Conservation (phyloP, 2,329 filamentous ascomycete species). For the Mycosphaerella sp. region DNA sequence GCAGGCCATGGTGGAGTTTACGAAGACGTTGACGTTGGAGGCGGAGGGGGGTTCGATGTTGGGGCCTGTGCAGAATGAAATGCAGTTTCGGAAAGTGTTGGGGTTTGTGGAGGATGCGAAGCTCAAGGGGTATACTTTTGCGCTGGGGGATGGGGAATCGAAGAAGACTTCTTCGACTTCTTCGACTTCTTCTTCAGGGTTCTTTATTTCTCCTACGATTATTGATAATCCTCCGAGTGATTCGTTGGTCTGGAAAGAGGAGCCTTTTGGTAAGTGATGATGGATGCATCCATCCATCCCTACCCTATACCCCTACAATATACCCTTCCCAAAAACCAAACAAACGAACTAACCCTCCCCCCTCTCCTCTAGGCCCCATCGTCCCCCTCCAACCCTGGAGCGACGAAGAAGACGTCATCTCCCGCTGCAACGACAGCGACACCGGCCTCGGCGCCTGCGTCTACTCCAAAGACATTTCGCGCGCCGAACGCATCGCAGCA, state of each 20-base stretch:
- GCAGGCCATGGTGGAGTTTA: conserved; percentile 69
- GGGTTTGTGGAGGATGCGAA: conserved; percentile 65
- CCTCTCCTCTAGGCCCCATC: conserved; percentile 61
- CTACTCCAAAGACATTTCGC: conserved; percentile 79
- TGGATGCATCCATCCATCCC: no score
- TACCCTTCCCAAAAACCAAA: no score
- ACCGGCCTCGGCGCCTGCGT: conserved; percentile 89
- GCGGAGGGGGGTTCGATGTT: conserved; percentile 38
- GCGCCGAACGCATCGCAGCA: conserved; percentile 68
- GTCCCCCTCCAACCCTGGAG: conserved; percentile 84
- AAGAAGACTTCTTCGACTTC: no score
- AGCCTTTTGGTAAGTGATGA: conserved; percentile 66
- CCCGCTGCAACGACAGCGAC: conserved; percentile 85
- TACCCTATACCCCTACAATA: no score
- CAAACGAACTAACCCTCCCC: no score
- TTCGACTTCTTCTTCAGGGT: conserved; percentile 36
- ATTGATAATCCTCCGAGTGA: conserved; percentile 69
- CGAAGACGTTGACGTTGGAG: conserved; percentile 71
- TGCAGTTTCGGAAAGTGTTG: conserved; percentile 77
- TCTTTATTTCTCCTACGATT: conserved; percentile 59
- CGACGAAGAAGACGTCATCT: conserved; percentile 69
- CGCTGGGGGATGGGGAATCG: conserved; percentile 32
- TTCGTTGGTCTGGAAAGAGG: conserved; percentile 83
- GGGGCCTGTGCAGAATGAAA: conserved; percentile 49
- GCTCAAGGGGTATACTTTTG: conserved; percentile 75